Evolutionary conservation across 1,284 basidiomycete species (phyloP), one percentile per base, ranked within the genome.

Genomic region (Bondarzewia mesenterica): DNA sequence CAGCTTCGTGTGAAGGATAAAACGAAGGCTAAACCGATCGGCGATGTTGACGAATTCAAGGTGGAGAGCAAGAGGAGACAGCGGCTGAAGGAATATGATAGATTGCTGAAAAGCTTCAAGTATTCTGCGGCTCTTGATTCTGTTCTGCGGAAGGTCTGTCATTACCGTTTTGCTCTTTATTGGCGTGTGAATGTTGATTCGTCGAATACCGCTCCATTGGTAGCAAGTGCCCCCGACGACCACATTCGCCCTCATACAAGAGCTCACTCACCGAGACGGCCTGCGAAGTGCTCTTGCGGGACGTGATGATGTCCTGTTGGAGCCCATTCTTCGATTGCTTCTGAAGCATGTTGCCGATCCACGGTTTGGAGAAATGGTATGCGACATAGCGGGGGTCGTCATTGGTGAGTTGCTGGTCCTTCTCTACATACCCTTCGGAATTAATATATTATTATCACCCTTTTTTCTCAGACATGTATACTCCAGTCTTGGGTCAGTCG

Each of bases 41-140:
- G 71, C 44, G 84, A 77, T 63, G 65, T 73, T 4, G 76, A 88
- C 53, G 91, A 93, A 62, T 73, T 90, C 51, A 77, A 78, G 52
- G 75, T 92, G 12, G 86, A 93, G 67, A 82, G 76, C 44, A 77
- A 82, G 59, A 75, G 89, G 37, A 78, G 74, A 57, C 83, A 81
- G 58, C 80, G 83, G 49, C 68, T 99, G 45, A 85, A 80, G 62
- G 86, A 90, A 51, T 97, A 97, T 67, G 96, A 99, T 64, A 79
- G 80, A 56, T 72, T 90, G 51, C 73, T 99, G 50, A 98, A 98
- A 66, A 75, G 73, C 26, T 99, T 99, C 77, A 90, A 93, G 60
- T 99, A 99, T 65, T 85, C 85, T 15, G 93, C 93, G 43, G 96
- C 96, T 1, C 69, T 99, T 37, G 94, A 97, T 65, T 82, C 89